These are phyloP conservation scores for Breviolum minutum DNA, from an alignment of 73 alveolate genomes.

Conservation along the genomic window DNA sequence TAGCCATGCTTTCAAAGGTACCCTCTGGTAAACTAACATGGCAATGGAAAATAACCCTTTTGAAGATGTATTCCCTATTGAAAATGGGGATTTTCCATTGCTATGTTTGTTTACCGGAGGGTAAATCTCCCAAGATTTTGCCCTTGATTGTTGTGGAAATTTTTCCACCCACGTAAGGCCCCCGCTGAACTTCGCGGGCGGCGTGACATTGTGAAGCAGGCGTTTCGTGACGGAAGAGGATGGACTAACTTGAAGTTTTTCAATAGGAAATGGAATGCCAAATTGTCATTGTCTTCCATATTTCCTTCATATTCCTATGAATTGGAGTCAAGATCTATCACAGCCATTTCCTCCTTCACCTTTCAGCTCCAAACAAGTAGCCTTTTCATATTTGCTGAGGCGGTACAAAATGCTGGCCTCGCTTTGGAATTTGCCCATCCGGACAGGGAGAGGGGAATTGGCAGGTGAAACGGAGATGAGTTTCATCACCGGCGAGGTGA, in stretches of 20 bases:
- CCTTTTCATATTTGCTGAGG: background rate
- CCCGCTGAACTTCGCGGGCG: conserved; percentile 54
- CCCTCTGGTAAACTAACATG: too few species aligned
- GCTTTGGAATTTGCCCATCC: conserved; percentile 94
- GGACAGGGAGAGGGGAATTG: background rate
- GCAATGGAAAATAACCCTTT: too few species aligned
- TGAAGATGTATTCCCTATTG: too few species aligned
- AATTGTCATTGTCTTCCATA: background rate
- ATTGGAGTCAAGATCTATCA: background rate
- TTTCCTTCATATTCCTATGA: background rate
- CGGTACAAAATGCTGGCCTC: conserved; percentile 60
- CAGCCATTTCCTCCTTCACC: background rate
- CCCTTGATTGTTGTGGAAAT: too few species aligned
- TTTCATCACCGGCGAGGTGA: too few species aligned
- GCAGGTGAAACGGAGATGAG: too few species aligned
- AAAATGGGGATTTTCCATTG: too few species aligned
- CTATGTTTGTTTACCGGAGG: too few species aligned
- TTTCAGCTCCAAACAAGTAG: background rate
- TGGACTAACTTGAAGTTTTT: background rate
- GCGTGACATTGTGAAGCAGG: conserved; percentile 71
- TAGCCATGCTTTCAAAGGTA: too few species aligned
- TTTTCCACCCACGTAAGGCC: background rate
- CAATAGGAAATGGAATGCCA: background rate
- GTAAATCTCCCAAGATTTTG: too few species aligned
- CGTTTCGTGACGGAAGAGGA: background rate